Evolutionary conservation across 2,329 filamentous ascomycete species (phyloP).

Genomic region (Aspergillus persii): DNA sequence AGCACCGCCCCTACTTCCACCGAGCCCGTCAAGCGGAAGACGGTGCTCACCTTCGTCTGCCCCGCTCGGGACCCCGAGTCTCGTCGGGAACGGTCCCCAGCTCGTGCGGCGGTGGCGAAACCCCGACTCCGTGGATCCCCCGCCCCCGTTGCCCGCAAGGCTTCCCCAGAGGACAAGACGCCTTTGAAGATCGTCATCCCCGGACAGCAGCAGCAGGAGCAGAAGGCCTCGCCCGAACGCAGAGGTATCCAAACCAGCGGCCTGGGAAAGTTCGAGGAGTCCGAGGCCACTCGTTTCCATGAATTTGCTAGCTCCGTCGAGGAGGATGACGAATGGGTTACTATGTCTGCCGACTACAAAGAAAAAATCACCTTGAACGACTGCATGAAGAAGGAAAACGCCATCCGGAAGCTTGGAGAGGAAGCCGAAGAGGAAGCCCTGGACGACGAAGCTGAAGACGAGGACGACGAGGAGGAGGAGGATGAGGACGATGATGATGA

Average conservation of each 20-base stretch:
- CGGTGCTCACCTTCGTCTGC: conserved; percentile 48
- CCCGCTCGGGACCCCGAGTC: conserved; percentile 35
- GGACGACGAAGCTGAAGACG: conserved; percentile 69
- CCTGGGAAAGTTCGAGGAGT: conserved; percentile 40
- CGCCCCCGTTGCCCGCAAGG: conserved; percentile 35
- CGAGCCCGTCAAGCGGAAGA: conserved; percentile 42
- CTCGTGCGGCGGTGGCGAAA: conserved; percentile 22
- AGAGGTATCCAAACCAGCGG: conserved; percentile 35
- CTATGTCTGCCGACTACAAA: conserved; percentile 62
- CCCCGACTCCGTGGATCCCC: conserved; percentile 40
- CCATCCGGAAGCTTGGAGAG: conserved; percentile 78
- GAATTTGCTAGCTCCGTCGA: conserved; percentile 84
- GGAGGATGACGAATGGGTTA: conserved; percentile 89
- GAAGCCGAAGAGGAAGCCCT: conserved; percentile 90
- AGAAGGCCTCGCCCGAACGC: conserved; percentile 15
- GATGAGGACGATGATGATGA: conserved; percentile 47
- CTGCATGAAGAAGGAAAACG: conserved; percentile 84
- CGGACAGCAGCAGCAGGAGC: conserved; percentile 4
- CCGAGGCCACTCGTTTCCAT: conserved; percentile 63
- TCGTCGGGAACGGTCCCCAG: conserved; percentile 27
- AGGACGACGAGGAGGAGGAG: conserved; percentile 48
- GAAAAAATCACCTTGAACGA: conserved; percentile 83
- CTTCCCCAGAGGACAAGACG: conserved; percentile 20
- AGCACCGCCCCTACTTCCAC: conserved; percentile 16
- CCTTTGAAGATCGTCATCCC: conserved; percentile 6